Conservation (phyloP, 805 yeast genomes). For the Starmerella stigmatis region DNA sequence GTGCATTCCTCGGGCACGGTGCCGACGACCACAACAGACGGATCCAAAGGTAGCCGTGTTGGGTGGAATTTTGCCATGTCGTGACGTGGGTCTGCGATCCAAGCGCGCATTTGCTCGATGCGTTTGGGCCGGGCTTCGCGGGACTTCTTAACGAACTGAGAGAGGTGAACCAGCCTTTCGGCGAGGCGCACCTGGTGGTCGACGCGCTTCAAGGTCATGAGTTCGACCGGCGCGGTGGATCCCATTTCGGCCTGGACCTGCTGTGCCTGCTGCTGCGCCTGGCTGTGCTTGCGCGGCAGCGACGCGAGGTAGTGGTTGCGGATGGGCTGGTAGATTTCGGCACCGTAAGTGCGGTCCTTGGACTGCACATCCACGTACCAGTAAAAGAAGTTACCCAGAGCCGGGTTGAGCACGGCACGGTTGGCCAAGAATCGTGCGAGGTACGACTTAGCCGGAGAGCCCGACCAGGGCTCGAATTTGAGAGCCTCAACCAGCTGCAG, state of each 20-base stretch:
- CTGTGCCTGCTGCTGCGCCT: slow-evolving; percentile 5
- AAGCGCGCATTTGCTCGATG: slow-evolving; percentile 53
- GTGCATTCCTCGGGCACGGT: slow-evolving; percentile 66
- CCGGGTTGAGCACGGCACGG: slow-evolving; percentile 52
- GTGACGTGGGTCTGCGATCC: slow-evolving; percentile 40
- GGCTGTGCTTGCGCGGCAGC: slow-evolving; percentile 24
- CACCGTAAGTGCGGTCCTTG: slow-evolving; percentile 51
- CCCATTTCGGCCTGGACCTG: slow-evolving; percentile 4
- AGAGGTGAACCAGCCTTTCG: slow-evolving; percentile 50
- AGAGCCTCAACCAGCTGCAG: slow-evolving; percentile 87
- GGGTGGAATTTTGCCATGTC: slow-evolving; percentile 40
- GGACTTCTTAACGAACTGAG: slow-evolving; percentile 49
- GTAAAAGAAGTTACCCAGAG: slow-evolving; percentile 71
- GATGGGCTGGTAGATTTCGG: slow-evolving; percentile 38
- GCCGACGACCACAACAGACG: slow-evolving; percentile 62
- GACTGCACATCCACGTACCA: slow-evolving; percentile 84
- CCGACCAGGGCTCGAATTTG: slow-evolving; percentile 51
- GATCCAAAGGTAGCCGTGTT: slow-evolving; percentile 72
- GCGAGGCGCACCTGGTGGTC: slow-evolving; percentile 61
- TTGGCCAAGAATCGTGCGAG: slow-evolving; percentile 56
- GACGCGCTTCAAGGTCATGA: slow-evolving; percentile 18
- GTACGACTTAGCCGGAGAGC: slow-evolving; percentile 24
- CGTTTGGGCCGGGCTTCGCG: slow-evolving; percentile 74
- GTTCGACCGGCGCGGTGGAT: slow-evolving; percentile 3
- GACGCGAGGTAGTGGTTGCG: slow-evolving; percentile 38